Evolutionary conservation across 2,329 filamentous ascomycete species (phyloP).

Genomic region (Colletotrichum sp.): DNA sequence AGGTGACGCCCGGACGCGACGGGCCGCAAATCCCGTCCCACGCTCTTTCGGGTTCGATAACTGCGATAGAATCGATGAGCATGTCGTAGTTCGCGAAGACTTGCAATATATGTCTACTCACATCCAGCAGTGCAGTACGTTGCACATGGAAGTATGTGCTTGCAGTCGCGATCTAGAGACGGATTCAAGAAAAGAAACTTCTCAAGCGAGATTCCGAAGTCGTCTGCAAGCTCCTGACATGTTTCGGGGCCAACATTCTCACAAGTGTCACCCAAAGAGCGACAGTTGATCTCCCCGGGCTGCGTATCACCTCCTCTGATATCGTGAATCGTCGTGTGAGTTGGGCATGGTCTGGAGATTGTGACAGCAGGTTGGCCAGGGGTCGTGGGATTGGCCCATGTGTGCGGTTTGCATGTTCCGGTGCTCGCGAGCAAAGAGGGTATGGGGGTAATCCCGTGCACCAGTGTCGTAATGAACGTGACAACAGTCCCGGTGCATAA

Average conservation of each 20-base stretch:
- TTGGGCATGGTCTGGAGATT: not conserved
- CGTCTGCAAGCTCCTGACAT: not conserved
- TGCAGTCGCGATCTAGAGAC: not conserved
- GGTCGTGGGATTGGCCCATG: not conserved
- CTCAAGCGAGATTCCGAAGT: not conserved
- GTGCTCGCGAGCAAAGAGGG: not conserved
- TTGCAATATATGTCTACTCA: not conserved
- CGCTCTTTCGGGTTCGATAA: not conserved
- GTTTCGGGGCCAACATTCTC: not conserved
- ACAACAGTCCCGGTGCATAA: not conserved
- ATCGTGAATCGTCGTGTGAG: not conserved
- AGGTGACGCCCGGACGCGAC: not conserved
- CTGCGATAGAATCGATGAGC: not conserved
- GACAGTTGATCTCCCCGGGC: not conserved
- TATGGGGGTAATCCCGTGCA: not conserved
- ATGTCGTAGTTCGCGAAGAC: not conserved
- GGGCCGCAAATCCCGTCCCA: not conserved
- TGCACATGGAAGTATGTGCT: not conserved
- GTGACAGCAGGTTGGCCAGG: not conserved
- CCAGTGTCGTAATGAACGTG: not conserved
- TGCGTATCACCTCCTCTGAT: not conserved
- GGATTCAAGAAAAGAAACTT: not conserved
- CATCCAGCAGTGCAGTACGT: not conserved
- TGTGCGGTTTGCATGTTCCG: not conserved
- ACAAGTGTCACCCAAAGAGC: not conserved